Percentiles rank a stretch among this genome's conserved stretches.
Conservation (phyloP, 768 basidiomycete species). For the Collybiopsis confluens region DNA sequence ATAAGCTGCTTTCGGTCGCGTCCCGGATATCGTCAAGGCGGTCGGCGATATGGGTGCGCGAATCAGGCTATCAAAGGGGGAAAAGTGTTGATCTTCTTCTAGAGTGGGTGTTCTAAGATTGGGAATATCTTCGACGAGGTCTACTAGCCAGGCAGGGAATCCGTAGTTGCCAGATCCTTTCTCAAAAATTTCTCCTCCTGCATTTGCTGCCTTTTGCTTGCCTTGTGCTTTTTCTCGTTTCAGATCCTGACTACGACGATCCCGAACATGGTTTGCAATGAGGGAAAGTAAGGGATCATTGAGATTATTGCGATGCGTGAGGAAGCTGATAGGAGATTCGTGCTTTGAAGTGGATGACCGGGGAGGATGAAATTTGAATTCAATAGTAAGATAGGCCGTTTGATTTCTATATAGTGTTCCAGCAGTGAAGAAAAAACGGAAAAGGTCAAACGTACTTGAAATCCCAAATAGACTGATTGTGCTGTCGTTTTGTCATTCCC, state of each 20-base stretch:
- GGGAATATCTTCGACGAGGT: slow-evolving; percentile 33
- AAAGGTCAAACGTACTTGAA: slow-evolving; percentile 52
- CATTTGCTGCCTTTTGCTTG: neutral
- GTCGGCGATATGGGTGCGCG: slow-evolving; percentile 33
- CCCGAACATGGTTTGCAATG: slow-evolving; percentile 39
- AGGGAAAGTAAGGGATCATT: slow-evolving; percentile 45
- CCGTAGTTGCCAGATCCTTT: neutral
- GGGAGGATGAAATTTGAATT: slow-evolving; percentile 64
- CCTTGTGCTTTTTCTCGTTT: slow-evolving; percentile 39
- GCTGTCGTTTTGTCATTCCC: slow-evolving; percentile 76
- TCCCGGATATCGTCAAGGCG: slow-evolving; percentile 11
- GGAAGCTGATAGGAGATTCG: slow-evolving; percentile 41
- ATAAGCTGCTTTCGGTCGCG: slow-evolving; percentile 34
- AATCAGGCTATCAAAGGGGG: slow-evolving; percentile 59
- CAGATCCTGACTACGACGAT: slow-evolving; percentile 25
- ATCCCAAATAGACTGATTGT: slow-evolving; percentile 84
- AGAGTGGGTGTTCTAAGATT: slow-evolving; percentile 27
- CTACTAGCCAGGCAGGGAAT: slow-evolving; percentile 50
- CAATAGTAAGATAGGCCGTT: slow-evolving; percentile 65
- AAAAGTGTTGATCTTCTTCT: slow-evolving; percentile 36
- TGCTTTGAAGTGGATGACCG: slow-evolving; percentile 34
- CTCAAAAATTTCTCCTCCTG: neutral
- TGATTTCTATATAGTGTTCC: slow-evolving; percentile 45
- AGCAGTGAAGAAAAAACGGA: neutral
- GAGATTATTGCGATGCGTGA: slow-evolving; percentile 63